Evolutionary conservation across 2,329 filamentous ascomycete genomes (phyloP), one percentile per base, ranked within the genome.

Genomic region (Canariomyces notabilis): DNA sequence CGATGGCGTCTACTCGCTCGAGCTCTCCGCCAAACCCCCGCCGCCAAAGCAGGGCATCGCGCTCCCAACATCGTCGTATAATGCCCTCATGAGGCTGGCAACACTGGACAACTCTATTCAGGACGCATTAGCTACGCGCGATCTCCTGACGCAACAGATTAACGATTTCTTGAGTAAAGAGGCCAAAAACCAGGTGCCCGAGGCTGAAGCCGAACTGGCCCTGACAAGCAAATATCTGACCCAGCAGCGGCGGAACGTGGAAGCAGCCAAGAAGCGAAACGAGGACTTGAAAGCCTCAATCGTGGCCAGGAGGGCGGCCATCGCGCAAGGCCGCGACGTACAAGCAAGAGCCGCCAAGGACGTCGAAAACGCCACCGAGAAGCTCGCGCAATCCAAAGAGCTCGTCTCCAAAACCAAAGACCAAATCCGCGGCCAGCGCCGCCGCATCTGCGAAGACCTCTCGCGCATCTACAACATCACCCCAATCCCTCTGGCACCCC

Each of bases 31-130:
- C 37, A 68, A 66, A 46, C 63, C 67, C 14, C 62, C 70, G n/a
- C 68, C 73, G 3, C 76, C 78, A 1, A 80, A 77, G 52, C 69
- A 77, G 19, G 73, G 75, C 5, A 65, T 73, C 1, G 56, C 70
- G 2, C 62, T 77, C 0, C 69, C 77, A 0, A 89, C 85, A 0
- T 89, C 89, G 0, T 89, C 89, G 0, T 96, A 95, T 64, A 89
- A 89, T 59, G 81, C 87, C 2, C 72, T 97, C 16, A 91, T 96
- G 83, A 84, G 87, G 50, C 74, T 97, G 9, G 84, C 87, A 5
- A 95, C 90, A 48, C 74, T 97, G 14, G 89, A 95, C 52, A 87
- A 86, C 61, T 95, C 89, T 44, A 87, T 96, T 19, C 89, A 94
- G 61, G 91, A 97, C 64, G 89, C 89, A 1, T 69, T 95, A 8